phyloP scores from a whole-genome alignment of 2,329 filamentous ascomycete genomes.

The Pseudocercospora fijiensis region DNA sequence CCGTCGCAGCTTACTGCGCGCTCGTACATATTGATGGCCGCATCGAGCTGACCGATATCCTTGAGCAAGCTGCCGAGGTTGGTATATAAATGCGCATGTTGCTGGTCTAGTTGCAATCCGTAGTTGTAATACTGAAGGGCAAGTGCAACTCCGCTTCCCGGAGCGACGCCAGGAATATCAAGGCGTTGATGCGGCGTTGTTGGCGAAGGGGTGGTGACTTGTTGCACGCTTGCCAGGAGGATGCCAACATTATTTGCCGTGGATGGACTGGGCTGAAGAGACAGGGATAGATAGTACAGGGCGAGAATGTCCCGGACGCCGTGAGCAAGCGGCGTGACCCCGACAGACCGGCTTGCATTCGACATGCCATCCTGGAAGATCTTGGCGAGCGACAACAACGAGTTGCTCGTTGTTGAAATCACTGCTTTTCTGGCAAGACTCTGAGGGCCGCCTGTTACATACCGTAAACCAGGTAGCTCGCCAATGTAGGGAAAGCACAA shows the following conservation, averaged over 20 bases:
- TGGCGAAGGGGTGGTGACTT: constrained; percentile 48
- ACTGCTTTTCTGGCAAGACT: constrained; percentile 74
- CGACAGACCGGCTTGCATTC: constrained; percentile 55
- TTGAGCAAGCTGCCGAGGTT: constrained; percentile 94
- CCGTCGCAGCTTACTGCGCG: constrained; percentile 87
- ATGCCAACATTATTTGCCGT: constrained; percentile 99
- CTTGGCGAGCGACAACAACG: constrained; percentile 88
- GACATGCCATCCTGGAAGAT: constrained; percentile 97
- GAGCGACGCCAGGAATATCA: constrained; percentile 71
- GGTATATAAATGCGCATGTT: constrained; percentile 94
- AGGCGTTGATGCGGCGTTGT: constrained; percentile 37
- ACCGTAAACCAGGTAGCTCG: constrained; percentile 74
- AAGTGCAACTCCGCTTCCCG: constrained; percentile 82
- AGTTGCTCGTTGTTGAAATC: constrained; percentile 92
- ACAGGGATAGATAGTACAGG: constrained; percentile 91
- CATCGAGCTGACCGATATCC: constrained; percentile 87
- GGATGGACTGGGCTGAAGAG: constrained; percentile 90
- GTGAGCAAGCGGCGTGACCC: constrained; percentile 51
- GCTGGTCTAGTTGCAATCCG: constrained; percentile 78
- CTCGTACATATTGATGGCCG: constrained; percentile 96
- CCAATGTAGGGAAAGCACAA: constrained; percentile 76
- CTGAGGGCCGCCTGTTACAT: constrained; percentile 58
- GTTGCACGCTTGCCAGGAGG: constrained; percentile 89
- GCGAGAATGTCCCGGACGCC: constrained; percentile 90
- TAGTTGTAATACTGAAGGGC: constrained; percentile 95